Conservation (phyloP, 2,329 filamentous ascomycete species). For the Corynespora cassiicola region DNA sequence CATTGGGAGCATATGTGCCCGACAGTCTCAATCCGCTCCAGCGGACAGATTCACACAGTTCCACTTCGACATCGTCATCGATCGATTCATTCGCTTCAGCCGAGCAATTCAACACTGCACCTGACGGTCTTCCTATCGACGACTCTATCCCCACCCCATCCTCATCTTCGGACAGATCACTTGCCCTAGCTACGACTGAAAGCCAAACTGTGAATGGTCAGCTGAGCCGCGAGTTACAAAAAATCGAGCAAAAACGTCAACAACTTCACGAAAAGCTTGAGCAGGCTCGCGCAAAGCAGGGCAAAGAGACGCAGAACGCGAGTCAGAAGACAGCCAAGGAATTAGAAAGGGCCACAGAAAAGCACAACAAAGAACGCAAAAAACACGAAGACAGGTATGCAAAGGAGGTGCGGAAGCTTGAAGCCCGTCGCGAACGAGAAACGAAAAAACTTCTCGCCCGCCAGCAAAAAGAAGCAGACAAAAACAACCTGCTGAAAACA, state of each 20-base stretch:
- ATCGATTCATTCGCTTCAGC: conserved; percentile 51
- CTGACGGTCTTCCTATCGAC: conserved; percentile 33
- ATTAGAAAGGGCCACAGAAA: conserved; percentile 66
- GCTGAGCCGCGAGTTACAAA: conserved; percentile 63
- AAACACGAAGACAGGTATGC: conserved; percentile 51
- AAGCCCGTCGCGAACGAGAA: conserved; percentile 71
- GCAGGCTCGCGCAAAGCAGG: conserved; percentile 62
- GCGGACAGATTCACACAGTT: conserved; percentile 33
- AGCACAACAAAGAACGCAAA: conserved; percentile 63
- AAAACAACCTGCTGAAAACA: conserved; percentile 53
- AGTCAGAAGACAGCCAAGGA: conserved; percentile 55
- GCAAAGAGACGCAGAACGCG: conserved; percentile 27
- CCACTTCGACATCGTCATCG: conserved; percentile 30
- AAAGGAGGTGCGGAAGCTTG: conserved; percentile 64
- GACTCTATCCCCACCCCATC: conserved; percentile 33
- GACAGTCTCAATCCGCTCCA: conserved; percentile 33
- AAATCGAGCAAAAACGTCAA: conserved; percentile 64
- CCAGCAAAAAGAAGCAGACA: conserved; percentile 66
- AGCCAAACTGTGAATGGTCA: conserved; percentile 55
- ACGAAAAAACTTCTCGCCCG: conserved; percentile 69
- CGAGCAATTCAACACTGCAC: conserved; percentile 48
- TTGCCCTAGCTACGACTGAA: conserved; percentile 23
- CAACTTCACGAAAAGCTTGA: conserved; percentile 68
- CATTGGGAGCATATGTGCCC: conserved; percentile 18
- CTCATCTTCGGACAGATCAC: conserved; percentile 29